These are phyloP conservation scores for Cyberlindnera misumaiensis DNA, from an alignment of 805 yeast species.

Conservation along the genomic window DNA sequence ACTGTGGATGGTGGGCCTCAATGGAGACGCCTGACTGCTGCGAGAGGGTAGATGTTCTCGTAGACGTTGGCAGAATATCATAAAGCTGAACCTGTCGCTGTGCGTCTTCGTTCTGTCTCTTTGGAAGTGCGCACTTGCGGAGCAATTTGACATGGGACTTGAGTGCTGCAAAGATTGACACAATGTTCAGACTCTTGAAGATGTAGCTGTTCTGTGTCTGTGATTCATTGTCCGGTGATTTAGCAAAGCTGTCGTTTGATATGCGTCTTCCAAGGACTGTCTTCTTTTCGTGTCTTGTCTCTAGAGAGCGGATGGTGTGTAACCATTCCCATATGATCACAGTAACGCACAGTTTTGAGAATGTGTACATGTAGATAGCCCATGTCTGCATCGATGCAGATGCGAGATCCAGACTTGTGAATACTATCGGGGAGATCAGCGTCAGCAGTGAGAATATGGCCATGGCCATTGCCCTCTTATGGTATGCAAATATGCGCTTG, in stretches of 20 bases:
- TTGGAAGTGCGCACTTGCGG: not conserved
- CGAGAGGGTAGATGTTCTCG: slow-evolving; percentile 6
- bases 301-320: slow-evolving; percentile 43
- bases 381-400: slow-evolving; percentile 39
- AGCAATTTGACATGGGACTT: slow-evolving; percentile 7
- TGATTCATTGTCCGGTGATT: slow-evolving; percentile 3
- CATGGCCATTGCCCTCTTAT: slow-evolving; percentile 39
- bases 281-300: slow-evolving; percentile 41
- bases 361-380: slow-evolving; percentile 39
- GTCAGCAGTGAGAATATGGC: slow-evolving; percentile 38
- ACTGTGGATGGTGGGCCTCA: slow-evolving; percentile 21
- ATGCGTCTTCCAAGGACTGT: slow-evolving; percentile 61
- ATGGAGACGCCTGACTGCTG: slow-evolving; percentile 12
- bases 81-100: not conserved
- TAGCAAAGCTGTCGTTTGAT: slow-evolving; percentile 34
- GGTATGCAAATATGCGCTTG: slow-evolving; percentile 39
- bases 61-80: slow-evolving; percentile 1
- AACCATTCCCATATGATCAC: slow-evolving; percentile 66
- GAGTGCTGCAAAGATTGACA: slow-evolving; percentile 7
- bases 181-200: slow-evolving; percentile 15
- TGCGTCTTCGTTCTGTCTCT: not conserved
- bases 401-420: slow-evolving; percentile 30
- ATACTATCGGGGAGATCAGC: slow-evolving; percentile 30
- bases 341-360: slow-evolving; percentile 42
- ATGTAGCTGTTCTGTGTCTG: slow-evolving; percentile 10